Percentiles rank a stretch among this genome's conserved stretches.
phyloP scores from a whole-genome alignment of 2,329 filamentous ascomycete species.

The Phoma herbarum region DNA sequence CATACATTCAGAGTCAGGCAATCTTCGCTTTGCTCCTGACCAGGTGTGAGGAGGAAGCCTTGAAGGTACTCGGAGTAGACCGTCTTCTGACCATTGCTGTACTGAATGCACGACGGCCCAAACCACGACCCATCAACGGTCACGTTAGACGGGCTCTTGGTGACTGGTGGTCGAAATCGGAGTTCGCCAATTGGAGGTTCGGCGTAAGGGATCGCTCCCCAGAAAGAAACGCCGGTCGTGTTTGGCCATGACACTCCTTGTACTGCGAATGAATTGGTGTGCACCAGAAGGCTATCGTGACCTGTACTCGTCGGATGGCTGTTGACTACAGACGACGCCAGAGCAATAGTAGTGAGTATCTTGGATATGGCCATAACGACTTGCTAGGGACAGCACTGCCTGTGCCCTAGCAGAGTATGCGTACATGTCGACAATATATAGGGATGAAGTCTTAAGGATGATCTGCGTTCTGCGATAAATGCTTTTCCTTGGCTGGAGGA shows the following conservation, averaged over 20 bases:
- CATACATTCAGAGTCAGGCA: background rate
- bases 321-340: background rate
- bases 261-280: background rate
- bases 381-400: background rate
- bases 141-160: background rate
- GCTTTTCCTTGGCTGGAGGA: constrained; percentile 17
- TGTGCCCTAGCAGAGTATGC: background rate
- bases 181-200: background rate
- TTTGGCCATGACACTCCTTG: background rate
- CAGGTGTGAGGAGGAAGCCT: background rate
- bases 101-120: background rate
- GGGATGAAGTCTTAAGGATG: background rate
- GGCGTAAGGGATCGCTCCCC: background rate
- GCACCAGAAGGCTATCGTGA: constrained; percentile 23
- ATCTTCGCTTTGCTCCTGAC: background rate
- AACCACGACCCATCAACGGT: background rate
- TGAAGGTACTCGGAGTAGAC: background rate
- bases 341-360: background rate
- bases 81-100: background rate
- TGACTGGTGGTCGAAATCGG: background rate
- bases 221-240: background rate
- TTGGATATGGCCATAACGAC: background rate
- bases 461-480: constrained; percentile 8
- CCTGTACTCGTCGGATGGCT: background rate
- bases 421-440: background rate